Percentiles rank a stretch among this genome's conserved stretches.
Evolutionary conservation across 805 yeast species (phyloP).

Genomic region (Candida glaebosa): DNA sequence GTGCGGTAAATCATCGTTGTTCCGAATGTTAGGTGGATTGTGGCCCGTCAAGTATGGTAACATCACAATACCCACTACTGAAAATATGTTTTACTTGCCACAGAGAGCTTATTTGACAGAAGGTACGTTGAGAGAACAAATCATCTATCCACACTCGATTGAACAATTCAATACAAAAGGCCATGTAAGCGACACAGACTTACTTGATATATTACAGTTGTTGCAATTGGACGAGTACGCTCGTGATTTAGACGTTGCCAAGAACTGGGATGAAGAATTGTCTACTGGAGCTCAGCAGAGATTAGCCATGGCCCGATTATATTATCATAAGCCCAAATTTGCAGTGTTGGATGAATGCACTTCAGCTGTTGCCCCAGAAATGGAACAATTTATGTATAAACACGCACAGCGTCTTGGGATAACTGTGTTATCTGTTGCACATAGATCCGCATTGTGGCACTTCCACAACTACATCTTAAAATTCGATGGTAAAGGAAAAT

Average conservation of each 20-base stretch:
- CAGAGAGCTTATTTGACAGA: constrained; percentile 85
- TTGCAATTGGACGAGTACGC: constrained; percentile 60
- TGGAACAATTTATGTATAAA: constrained; percentile 85
- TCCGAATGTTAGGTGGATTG: constrained; percentile 85
- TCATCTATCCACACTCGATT: constrained; percentile 79
- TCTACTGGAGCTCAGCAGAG: constrained; percentile 92
- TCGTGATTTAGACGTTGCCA: constrained; percentile 58
- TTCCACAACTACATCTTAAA: constrained; percentile 81
- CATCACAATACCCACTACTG: constrained; percentile 60
- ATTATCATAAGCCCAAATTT: constrained; percentile 86
- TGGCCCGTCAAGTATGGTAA: constrained; percentile 75
- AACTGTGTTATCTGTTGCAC: constrained; percentile 86
- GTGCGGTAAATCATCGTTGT: constrained; percentile 90
- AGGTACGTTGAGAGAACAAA: constrained; percentile 81
- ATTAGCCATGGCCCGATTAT: constrained; percentile 88
- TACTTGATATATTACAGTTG: constrained; percentile 50
- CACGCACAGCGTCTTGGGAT: constrained; percentile 78
- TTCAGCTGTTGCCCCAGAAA: constrained; percentile 85
- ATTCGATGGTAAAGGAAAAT: constrained; percentile 81
- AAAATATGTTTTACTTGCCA: constrained; percentile 81
- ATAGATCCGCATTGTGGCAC: constrained; percentile 88
- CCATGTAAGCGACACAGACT: constrained; percentile 41
- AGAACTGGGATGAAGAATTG: constrained; percentile 87
- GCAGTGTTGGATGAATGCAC: constrained; percentile 97
- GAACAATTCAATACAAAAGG: constrained; percentile 45